These are phyloP conservation scores for Circinella umbellata DNA, from an alignment of 371 early-diverging fungal genomes.

Conservation along the genomic window DNA sequence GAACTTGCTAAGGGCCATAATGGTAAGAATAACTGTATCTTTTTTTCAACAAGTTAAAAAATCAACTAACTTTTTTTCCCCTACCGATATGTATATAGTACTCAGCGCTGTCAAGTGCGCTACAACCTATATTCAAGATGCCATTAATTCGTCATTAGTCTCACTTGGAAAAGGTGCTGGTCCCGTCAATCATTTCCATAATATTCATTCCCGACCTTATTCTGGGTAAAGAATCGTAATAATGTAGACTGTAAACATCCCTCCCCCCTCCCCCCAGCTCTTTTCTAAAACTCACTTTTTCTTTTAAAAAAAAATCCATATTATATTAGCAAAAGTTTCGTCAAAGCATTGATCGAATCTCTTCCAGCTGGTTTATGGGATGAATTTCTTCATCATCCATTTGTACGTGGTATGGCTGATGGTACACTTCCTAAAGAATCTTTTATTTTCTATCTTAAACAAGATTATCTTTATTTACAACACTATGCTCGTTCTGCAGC, in stretches of 20 bases:
- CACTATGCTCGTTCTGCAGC: conserved; percentile 83
- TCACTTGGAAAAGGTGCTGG: conserved; percentile 73
- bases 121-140: conserved; percentile 61
- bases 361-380: conserved; percentile 62
- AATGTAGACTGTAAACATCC: neutral
- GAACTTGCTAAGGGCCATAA: conserved; percentile 63
- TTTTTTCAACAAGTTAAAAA: too few relatives aligned
- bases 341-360: conserved; percentile 47
- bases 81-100: conserved; percentile 29
- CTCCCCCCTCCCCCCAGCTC: too few relatives aligned
- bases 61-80: too few relatives aligned
- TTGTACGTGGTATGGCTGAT: conserved; percentile 77
- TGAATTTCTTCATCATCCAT: conserved; percentile 73
- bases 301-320: neutral
- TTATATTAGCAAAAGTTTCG: conserved; percentile 49
- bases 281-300: too few relatives aligned
- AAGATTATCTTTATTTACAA: conserved; percentile 82
- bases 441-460: conserved; percentile 80
- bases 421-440: conserved; percentile 73
- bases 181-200: conserved; percentile 78
- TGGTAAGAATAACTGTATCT: conserved; percentile 34
- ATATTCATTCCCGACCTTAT: conserved; percentile 52
- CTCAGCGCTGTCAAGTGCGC: conserved; percentile 49
- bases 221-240: conserved; percentile 40
- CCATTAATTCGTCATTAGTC: conserved; percentile 53